These are phyloP conservation scores for Tolypocladium guangdongense DNA, from an alignment of 2,329 filamentous ascomycete genomes.

Conservation along the genomic window DNA sequence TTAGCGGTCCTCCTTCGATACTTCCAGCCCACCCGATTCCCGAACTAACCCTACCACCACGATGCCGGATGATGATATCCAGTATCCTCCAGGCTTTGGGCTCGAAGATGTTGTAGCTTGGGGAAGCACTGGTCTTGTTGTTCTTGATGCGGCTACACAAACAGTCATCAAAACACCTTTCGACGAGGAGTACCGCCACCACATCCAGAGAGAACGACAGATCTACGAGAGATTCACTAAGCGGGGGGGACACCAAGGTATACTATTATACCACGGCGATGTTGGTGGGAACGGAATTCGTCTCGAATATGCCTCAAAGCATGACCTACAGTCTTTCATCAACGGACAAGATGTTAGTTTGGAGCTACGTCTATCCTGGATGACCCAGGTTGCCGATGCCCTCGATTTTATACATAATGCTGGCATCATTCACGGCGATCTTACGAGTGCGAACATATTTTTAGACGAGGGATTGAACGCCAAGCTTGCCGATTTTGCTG, in stretches of 20 bases:
- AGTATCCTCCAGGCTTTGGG: conserved; percentile 1
- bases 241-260: background rate
- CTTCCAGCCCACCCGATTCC: background rate
- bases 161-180: conserved; percentile 3
- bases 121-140: conserved; percentile 1
- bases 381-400: conserved; percentile 2
- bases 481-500: conserved; percentile 4
- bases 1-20: too few species aligned
- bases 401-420: conserved; percentile 1
- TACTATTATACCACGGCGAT: conserved; percentile 1
- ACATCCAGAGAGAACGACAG: conserved; percentile 1
- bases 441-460: conserved; percentile 3
- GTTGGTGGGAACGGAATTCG: background rate
- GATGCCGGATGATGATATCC: background rate
- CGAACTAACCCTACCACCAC: background rate
- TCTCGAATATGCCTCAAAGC: conserved; percentile 2
- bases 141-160: conserved; percentile 1
- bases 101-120: background rate
- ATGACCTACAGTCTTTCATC: conserved; percentile 1
- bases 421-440: conserved; percentile 3
- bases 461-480: conserved; percentile 1
- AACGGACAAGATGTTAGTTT: background rate
- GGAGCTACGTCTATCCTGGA: conserved; percentile 1
- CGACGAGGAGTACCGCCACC: background rate
- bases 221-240: conserved; percentile 3